Evolutionary conservation across 2,329 filamentous ascomycete genomes (phyloP), one percentile per base, ranked within the genome.

Genomic region (Coniochaeta ligniaria): DNA sequence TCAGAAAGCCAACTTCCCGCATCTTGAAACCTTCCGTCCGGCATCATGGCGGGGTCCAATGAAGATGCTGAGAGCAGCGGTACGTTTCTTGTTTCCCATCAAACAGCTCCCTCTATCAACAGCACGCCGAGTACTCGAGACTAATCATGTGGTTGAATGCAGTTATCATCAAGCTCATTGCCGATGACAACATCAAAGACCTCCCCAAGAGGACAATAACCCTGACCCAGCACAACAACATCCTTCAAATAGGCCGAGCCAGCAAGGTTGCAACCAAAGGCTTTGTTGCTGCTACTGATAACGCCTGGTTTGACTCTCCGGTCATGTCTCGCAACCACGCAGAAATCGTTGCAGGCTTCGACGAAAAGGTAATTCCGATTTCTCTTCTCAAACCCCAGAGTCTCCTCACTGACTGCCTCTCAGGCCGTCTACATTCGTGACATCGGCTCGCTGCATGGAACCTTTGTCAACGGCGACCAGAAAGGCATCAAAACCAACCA

Each of bases 261-360:
- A 81, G 78, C 16, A 81, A 80, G 66, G 75, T 74, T 24, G 55
- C 71, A 0, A 69, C 68, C 45, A 82, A 82, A 57, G 76, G 77
- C 11, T 74, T 78, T 43, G 58, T 75, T 3, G 68, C 75, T 4
- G 66, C 66, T 4, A 2, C 43, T 0, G 66, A 66, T 41, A 92
- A 91, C 71, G 84, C 79, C 17, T 90, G 80, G 79, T 88, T 91
- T 61, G 83, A 90, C 64, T 88, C 84, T 60, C 84, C 88, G 0
- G 88, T 91, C 38, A 88, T 92, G 78, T 91, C 88, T 26, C 80
- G 89, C 52, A 71, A 83, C 12, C 89, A 92, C 72, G 89, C 88
- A 17, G 73, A 81, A 50, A 68, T 88, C 5, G 65, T 68, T 17
- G 75, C 80, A 5, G 73, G 81, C 57, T 66, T 76, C 11, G 70